Evolutionary conservation across 2,329 filamentous ascomycete genomes (phyloP).

Genomic region (Epichloe sylvatica): DNA sequence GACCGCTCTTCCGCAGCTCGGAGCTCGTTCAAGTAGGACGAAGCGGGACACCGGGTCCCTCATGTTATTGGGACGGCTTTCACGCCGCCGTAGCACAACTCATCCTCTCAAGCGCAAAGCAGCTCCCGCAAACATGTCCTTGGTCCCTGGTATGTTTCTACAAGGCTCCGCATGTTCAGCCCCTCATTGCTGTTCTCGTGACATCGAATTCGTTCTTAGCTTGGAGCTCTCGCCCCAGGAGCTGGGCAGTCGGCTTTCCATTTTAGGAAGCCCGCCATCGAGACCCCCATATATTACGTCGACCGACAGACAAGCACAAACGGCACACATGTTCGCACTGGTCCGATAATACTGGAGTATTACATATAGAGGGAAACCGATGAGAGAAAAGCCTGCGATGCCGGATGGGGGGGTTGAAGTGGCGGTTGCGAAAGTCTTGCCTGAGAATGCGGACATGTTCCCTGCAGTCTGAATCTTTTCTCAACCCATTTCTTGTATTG

Average conservation of each 20-base stretch:
- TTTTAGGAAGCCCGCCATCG: conserved; percentile 9
- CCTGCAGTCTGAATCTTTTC: neutral
- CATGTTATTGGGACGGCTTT: neutral
- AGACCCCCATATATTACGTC: neutral
- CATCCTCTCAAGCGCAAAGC: neutral
- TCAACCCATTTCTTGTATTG: too few species aligned
- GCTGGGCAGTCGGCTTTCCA: conserved; percentile 9
- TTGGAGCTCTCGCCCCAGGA: neutral
- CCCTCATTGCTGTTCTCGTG: conserved; percentile 2
- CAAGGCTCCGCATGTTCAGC: neutral
- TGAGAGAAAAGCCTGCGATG: neutral
- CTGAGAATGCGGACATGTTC: neutral
- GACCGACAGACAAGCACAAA: neutral
- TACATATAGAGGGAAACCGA: neutral
- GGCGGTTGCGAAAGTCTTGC: neutral
- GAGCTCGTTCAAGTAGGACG: too few species aligned
- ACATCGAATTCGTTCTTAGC: neutral
- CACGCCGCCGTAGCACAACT: neutral
- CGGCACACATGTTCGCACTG: neutral
- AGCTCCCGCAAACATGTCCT: neutral
- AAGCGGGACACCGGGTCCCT: too few species aligned
- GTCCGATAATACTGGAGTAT: neutral
- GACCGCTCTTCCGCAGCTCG: too few species aligned
- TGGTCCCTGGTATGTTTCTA: neutral
- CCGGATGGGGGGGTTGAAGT: neutral